Evolutionary conservation across 345 rosid genomes (phyloP).

Genomic region (Excoecaria agallocha): DNA sequence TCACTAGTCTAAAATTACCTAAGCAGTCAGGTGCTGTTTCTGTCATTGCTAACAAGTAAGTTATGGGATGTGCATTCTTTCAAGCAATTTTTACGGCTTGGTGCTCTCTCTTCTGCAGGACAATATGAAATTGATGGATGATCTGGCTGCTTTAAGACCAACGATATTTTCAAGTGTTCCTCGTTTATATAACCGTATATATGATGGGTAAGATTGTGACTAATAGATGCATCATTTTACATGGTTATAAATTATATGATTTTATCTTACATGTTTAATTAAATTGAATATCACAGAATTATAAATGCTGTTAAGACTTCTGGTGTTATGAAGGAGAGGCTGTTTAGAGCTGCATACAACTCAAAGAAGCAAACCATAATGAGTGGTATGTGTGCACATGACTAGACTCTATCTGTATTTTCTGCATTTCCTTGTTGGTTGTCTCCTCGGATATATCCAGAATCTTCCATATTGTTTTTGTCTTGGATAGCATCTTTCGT

Average conservation of each 20-base stretch:
- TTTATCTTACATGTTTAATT: slow-evolving; percentile 17
- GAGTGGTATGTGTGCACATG: slow-evolving; percentile 27
- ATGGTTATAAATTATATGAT: slow-evolving; percentile 5
- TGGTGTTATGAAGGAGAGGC: slow-evolving; percentile 26
- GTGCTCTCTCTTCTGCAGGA: slow-evolving; percentile 20
- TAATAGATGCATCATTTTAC: background rate
- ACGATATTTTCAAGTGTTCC: slow-evolving; percentile 34
- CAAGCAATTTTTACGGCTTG: background rate
- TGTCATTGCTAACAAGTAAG: background rate
- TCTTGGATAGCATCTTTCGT: background rate
- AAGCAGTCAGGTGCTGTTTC: background rate
- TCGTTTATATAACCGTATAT: slow-evolving; percentile 29
- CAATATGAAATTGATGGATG: slow-evolving; percentile 32
- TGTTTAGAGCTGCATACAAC: slow-evolving; percentile 32
- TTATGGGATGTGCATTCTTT: background rate
- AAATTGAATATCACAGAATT: slow-evolving; percentile 22
- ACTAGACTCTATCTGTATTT: background rate
- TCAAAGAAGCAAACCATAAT: slow-evolving; percentile 29
- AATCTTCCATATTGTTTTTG: background rate
- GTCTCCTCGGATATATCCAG: background rate
- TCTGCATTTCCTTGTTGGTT: background rate
- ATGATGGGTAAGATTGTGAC: slow-evolving; percentile 27
- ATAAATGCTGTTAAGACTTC: slow-evolving; percentile 29
- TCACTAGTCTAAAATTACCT: background rate
- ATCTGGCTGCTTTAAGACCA: slow-evolving; percentile 31